Base-by-base conservation (phyloP, 2,329 filamentous ascomycete genomes). In the Trichoderma brevicompactum region DNA sequence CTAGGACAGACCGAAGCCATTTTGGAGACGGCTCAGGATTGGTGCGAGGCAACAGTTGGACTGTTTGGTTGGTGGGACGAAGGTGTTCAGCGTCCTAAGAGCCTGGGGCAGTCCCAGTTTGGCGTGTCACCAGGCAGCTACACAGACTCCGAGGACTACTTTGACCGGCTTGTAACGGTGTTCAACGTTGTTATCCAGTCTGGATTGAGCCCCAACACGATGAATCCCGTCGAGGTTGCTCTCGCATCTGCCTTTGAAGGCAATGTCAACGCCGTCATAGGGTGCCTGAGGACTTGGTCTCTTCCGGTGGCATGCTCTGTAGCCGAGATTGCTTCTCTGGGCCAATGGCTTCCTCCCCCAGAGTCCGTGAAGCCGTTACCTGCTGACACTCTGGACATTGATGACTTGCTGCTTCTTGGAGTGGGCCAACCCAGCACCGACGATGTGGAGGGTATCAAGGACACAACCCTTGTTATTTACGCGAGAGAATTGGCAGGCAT, bases 41-140 rank as follows among this genome's bases (percentile, higher is more conserved):
- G 94, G 94, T 88, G 94, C 59, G 94, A 98, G 79, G 94, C 92
- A 0, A 91, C 89, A 0, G 79, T 97, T 66, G 91, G 89, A 1
- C 80, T 98, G 56, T 89, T 94, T 38, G 89, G 91, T 6, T 98
- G 94, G 94, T 97, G 94, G 93, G 90, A 96, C 73, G 92, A 95
- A 67, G 85, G 86, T n/a, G 86, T 88, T 66, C 75, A 75, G 68
- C 81, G 76, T 56, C 78, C 77, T 66, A 81, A 79, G 70, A 77
- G 73, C 55, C 73, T 78, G 19, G 74, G 76, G 65, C 71, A 80
- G 41, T 79, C 81, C 12, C 78, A 79, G 36, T 67, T 82, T 43
- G 71, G 69, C 44, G 73, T 79, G 17, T 73, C 73, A 3, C 54
- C 73, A 56, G 67, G 73, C 15, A 80, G 85, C 66, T 77, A 82